Conservation (phyloP, 2,329 filamentous ascomycete genomes). For the Aspergillus sp. region DNA sequence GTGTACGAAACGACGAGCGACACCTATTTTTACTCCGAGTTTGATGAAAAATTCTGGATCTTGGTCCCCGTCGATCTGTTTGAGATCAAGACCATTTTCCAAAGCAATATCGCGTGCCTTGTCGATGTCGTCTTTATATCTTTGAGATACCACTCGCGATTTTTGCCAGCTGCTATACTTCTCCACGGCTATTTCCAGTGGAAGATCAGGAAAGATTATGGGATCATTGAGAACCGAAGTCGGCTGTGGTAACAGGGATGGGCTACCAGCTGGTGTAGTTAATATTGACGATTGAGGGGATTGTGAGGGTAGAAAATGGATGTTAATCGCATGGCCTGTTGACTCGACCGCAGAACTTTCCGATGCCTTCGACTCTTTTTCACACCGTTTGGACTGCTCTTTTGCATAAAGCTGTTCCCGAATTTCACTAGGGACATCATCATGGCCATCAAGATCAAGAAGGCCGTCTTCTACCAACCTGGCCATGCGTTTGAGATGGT, state of each 20-base stretch:
- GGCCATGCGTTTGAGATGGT: too few relatives aligned
- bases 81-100: constrained; percentile 16
- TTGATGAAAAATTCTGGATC: constrained; percentile 17
- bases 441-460: too few relatives aligned
- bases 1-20: too few relatives aligned
- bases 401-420: too few relatives aligned
- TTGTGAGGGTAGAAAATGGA: constrained; percentile 27
- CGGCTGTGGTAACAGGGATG: neutral
- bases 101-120: constrained; percentile 17
- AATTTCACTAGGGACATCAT: too few relatives aligned
- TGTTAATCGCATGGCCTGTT: constrained; percentile 23
- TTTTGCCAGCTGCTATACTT: constrained; percentile 13
- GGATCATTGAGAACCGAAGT: neutral
- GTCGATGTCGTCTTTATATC: too few relatives aligned
- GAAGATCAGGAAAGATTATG: constrained; percentile 8
- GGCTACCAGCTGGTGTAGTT: neutral
- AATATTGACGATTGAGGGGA: constrained; percentile 11
- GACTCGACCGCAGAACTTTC: neutral
- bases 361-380: too few relatives aligned
- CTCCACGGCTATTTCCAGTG: constrained; percentile 13
- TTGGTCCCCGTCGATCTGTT: constrained; percentile 12
- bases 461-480: too few relatives aligned
- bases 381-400: too few relatives aligned
- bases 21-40: constrained; percentile 12
- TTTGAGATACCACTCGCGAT: neutral